Conservation (phyloP, 257 asterid species). For the Cinchona pubescens region DNA sequence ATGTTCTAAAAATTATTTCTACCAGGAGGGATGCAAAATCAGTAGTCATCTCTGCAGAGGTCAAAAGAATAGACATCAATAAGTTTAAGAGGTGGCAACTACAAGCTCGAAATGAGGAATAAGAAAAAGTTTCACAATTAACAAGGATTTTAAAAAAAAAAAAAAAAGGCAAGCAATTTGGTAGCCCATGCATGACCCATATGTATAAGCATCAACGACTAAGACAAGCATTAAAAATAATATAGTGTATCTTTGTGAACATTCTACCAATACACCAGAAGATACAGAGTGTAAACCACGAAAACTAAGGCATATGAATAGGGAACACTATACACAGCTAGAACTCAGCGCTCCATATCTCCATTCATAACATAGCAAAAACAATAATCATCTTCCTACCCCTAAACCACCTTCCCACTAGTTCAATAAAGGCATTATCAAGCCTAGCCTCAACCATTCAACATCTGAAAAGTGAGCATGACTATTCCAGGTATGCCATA, state of each 20-base stretch:
- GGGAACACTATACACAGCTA: neutral
- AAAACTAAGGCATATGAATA: neutral
- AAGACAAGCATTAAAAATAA: neutral
- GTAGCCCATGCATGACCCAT: neutral
- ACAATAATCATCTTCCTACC: neutral
- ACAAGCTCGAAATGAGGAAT: neutral
- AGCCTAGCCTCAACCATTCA: neutral
- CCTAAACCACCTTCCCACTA: neutral
- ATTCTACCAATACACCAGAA: neutral
- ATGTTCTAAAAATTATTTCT: constrained; percentile 71
- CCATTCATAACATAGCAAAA: neutral
- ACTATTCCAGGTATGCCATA: neutral
- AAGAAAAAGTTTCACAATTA: neutral
- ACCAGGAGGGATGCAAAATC: constrained; percentile 68
- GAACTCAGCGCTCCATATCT: neutral
- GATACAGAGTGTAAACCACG: neutral
- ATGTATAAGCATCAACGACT: neutral
- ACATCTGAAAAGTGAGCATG: neutral
- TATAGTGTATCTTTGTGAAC: neutral
- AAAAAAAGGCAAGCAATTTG: neutral
- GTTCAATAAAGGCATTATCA: neutral
- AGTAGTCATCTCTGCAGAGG: constrained; percentile 52
- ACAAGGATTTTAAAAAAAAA: neutral
- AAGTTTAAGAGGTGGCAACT: neutral
- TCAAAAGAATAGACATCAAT: constrained; percentile 22